These are phyloP conservation scores for Fusarium virguliforme DNA, from an alignment of 2,329 filamentous ascomycete species.

Conservation along the genomic window DNA sequence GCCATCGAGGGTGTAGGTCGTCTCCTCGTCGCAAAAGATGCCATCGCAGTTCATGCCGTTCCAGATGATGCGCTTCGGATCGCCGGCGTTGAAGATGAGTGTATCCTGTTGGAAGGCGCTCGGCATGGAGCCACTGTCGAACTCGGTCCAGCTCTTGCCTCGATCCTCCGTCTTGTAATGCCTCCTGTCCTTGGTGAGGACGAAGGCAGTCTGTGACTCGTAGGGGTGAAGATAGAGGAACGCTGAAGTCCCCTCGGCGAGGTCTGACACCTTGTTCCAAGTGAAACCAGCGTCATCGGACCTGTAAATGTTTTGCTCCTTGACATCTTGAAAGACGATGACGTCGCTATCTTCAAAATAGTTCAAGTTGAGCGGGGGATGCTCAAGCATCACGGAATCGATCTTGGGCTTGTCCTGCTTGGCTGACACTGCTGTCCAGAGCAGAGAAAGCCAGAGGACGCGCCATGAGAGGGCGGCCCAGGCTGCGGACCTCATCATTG, in stretches of 20 bases:
- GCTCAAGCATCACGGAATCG: constrained; percentile 75
- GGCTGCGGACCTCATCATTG: constrained; percentile 71
- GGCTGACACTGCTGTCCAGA: constrained; percentile 61
- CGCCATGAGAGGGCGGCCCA: constrained; percentile 65
- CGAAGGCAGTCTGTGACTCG: constrained; percentile 84
- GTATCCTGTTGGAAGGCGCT: constrained; percentile 66
- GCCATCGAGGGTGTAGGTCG: constrained; percentile 86
- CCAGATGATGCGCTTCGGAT: constrained; percentile 89
- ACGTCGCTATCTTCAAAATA: constrained; percentile 94
- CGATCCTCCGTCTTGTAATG: constrained; percentile 90
- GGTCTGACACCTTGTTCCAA: constrained; percentile 78
- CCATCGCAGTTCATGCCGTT: constrained; percentile 80
- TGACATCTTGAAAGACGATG: constrained; percentile 80
- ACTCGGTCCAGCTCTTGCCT: constrained; percentile 85
- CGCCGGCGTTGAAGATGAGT: constrained; percentile 86
- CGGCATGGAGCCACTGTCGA: constrained; percentile 74
- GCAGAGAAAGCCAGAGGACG: constrained; percentile 67
- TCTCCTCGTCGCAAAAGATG: constrained; percentile 74
- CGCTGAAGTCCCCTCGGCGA: constrained; percentile 75
- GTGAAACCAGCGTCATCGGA: constrained; percentile 85
- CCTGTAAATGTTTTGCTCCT: constrained; percentile 78
- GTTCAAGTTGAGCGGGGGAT: constrained; percentile 78
- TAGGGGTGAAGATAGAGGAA: constrained; percentile 83
- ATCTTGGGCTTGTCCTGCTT: constrained; percentile 80
- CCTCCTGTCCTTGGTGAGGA: constrained; percentile 76